These are phyloP conservation scores for Claviceps monticola DNA, from an alignment of 2,329 filamentous ascomycete species.

Conservation along the genomic window DNA sequence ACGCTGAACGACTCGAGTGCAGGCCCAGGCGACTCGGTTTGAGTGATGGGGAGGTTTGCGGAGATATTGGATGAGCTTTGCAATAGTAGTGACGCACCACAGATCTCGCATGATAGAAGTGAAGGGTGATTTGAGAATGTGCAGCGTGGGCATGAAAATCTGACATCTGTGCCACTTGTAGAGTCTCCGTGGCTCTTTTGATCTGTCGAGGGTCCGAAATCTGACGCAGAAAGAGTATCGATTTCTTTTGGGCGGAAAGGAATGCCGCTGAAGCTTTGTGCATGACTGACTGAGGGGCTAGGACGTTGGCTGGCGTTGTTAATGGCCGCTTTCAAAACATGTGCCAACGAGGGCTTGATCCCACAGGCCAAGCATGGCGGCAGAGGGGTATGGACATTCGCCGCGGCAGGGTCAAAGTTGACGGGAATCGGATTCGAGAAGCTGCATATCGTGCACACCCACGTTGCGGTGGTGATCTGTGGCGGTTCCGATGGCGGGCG, in stretches of 20 bases:
- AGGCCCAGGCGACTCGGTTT: constrained; percentile 69
- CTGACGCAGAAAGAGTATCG: background rate
- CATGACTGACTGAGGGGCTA: constrained; percentile 4
- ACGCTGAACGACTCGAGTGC: constrained; percentile 28
- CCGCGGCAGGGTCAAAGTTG: constrained; percentile 79
- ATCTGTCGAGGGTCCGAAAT: background rate
- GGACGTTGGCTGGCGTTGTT: constrained; percentile 50
- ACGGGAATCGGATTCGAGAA: constrained; percentile 87
- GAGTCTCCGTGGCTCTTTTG: background rate
- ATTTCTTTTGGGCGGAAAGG: background rate
- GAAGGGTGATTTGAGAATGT: constrained; percentile 92
- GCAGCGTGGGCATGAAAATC: constrained; percentile 66
- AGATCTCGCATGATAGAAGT: constrained; percentile 77
- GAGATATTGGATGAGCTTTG: constrained; percentile 24
- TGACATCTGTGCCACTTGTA: constrained; percentile 15
- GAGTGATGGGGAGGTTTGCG: constrained; percentile 24
- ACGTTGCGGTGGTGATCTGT: constrained; percentile 54
- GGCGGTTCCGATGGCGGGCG: constrained; percentile 25
- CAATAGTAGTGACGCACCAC: constrained; percentile 59
- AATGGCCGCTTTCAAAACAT: constrained; percentile 78
- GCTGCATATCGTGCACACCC: constrained; percentile 92
- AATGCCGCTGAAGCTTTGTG: background rate
- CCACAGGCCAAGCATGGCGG: constrained; percentile 87
- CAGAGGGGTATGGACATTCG: constrained; percentile 64
- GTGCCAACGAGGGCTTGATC: constrained; percentile 75